phyloP scores from a whole-genome alignment of 345 rosid genomes.

The Fremontodendron californicum region DNA sequence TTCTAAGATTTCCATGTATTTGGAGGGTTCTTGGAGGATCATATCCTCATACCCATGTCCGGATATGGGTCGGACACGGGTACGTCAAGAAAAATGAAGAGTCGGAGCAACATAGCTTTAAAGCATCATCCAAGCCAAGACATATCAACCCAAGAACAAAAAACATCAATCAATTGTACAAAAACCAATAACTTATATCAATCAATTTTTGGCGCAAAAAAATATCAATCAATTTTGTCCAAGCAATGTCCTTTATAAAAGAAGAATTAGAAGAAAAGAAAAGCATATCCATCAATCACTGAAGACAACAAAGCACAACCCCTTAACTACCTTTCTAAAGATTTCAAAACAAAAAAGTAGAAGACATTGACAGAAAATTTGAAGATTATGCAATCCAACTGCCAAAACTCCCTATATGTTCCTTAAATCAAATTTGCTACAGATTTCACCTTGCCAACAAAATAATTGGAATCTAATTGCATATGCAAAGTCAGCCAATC shows the following conservation, averaged over 20 bases:
- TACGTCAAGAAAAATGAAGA: too few species aligned
- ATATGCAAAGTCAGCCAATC: background rate
- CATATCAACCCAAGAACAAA: background rate
- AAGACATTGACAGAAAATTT: background rate
- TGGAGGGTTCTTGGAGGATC: too few species aligned
- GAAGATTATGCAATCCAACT: background rate
- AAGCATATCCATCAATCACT: background rate
- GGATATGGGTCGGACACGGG: too few species aligned
- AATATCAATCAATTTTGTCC: too few species aligned
- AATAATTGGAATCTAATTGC: background rate
- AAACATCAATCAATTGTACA: too few species aligned
- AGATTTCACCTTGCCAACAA: background rate
- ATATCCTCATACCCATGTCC: too few species aligned
- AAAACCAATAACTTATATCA: background rate
- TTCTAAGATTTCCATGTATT: too few species aligned
- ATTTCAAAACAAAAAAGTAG: background rate
- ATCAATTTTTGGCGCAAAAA: background rate
- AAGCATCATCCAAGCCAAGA: background rate
- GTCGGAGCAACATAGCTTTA: too few species aligned
- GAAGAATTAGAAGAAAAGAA: background rate
- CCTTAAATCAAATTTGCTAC: background rate
- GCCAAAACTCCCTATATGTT: background rate
- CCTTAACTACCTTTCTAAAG: background rate
- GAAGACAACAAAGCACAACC: background rate
- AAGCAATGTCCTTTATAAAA: background rate